Conservation (phyloP, 352 stramenopile species). For the Vaucheria bursata region DNA sequence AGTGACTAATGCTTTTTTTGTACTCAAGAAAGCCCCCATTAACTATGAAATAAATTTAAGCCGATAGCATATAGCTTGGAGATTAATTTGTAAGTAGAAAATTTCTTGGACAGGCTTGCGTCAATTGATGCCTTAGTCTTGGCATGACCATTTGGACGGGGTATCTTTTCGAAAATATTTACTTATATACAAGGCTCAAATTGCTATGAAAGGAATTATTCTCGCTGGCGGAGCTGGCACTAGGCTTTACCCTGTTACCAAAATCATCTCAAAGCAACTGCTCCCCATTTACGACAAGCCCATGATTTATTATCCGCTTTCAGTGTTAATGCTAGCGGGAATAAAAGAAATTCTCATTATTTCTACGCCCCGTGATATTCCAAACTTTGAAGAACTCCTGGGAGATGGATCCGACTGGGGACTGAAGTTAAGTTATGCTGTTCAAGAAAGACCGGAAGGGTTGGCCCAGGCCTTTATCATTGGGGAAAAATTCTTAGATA, state of each 20-base stretch:
- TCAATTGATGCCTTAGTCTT: too few relatives aligned
- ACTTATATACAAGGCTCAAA: too few relatives aligned
- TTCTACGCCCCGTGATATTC: not conserved
- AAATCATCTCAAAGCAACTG: not conserved
- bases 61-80: too few relatives aligned
- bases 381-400: not conserved
- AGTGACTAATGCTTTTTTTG: too few relatives aligned
- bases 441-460: not conserved
- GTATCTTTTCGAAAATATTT: too few relatives aligned
- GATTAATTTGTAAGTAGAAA: too few relatives aligned
- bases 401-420: not conserved
- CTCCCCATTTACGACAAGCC: not conserved
- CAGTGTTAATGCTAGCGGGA: not conserved
- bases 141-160: too few relatives aligned
- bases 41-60: too few relatives aligned
- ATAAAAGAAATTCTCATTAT: not conserved
- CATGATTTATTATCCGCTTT: not conserved
- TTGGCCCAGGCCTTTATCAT: not conserved
- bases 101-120: too few relatives aligned
- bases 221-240: not conserved
- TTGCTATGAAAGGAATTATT: not conserved
- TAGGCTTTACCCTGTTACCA: not conserved
- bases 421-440: not conserved
- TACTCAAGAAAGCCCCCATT: too few relatives aligned
- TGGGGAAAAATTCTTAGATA: not conserved